These are phyloP conservation scores for Lasiodiplodia sp. DNA, from an alignment of 2,329 filamentous ascomycete species.

Conservation along the genomic window DNA sequence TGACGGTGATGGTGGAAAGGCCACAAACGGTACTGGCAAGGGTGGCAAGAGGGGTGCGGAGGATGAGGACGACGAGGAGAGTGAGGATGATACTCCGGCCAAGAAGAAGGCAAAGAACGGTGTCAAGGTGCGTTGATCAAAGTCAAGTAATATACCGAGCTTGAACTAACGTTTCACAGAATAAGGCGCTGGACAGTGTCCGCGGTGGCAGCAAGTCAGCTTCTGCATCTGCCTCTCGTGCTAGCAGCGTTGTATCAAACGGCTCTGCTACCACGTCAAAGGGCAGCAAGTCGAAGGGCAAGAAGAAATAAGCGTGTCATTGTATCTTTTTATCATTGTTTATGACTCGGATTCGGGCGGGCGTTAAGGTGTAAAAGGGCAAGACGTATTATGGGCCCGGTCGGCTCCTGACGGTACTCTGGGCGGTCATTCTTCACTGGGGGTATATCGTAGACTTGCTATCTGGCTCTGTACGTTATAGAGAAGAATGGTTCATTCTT, in stretches of 20 bases:
- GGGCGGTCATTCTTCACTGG: constrained; percentile 18
- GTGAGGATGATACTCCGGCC: constrained; percentile 77
- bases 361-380: constrained; percentile 19
- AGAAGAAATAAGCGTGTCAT: constrained; percentile 54
- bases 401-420: constrained; percentile 6
- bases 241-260: constrained; percentile 85
- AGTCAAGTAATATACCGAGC: not conserved
- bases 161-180: constrained; percentile 63
- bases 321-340: not conserved
- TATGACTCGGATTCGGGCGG: constrained; percentile 4
- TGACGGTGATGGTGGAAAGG: constrained; percentile 65
- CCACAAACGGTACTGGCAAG: constrained; percentile 69
- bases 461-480: constrained; percentile 19
- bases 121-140: constrained; percentile 73
- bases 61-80: constrained; percentile 82
- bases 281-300: constrained; percentile 53
- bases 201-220: constrained; percentile 80
- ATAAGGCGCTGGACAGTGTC: constrained; percentile 89
- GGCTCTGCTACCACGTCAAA: constrained; percentile 60
- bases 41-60: constrained; percentile 80
- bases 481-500: constrained; percentile 14
- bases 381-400: constrained; percentile 1
- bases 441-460: constrained; percentile 17
- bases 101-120: constrained; percentile 95
- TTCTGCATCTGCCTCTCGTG: constrained; percentile 80